phyloP scores from a whole-genome alignment of 495 filamentous ascomycete species.

The Amniculicola lignicola region DNA sequence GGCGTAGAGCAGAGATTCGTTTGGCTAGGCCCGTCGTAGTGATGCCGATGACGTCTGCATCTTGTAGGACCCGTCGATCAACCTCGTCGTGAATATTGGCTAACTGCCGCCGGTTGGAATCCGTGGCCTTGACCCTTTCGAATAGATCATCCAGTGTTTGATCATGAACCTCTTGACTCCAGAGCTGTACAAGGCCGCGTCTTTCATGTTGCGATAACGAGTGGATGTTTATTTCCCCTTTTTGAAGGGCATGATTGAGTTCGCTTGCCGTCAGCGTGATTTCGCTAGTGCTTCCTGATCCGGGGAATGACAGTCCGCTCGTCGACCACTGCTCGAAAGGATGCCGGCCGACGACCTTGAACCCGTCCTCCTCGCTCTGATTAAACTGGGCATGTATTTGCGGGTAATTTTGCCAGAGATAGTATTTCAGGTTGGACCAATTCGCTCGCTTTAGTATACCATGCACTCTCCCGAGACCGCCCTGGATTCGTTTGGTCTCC shows the following conservation, averaged over 20 bases:
- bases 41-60: slow-evolving; percentile 64
- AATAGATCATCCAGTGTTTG: background rate
- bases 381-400: background rate
- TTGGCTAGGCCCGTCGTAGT: slow-evolving; percentile 73
- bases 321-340: slow-evolving; percentile 7
- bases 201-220: background rate
- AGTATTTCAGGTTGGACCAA: background rate
- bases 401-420: background rate
- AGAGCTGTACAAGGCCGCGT: background rate
- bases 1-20: slow-evolving; percentile 59
- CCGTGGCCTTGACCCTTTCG: background rate
- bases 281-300: background rate
- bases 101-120: background rate
- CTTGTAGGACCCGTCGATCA: slow-evolving; percentile 50
- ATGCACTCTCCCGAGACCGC: slow-evolving; percentile 34
- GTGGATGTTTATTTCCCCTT: background rate
- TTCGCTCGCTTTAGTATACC: background rate
- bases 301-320: background rate
- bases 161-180: background rate
- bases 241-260: no score
- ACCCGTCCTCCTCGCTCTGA: slow-evolving; percentile 1
- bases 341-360: background rate
- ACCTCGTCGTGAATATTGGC: slow-evolving; percentile 22
- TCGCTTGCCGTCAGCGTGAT: no score
- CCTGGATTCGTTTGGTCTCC: slow-evolving; percentile 28